A percentile compares a stretch with the other conserved stretches of the same genome.
These are phyloP conservation scores for Pichia sp. DNA, from an alignment of 1,139 yeast species.

Conservation along the genomic window DNA sequence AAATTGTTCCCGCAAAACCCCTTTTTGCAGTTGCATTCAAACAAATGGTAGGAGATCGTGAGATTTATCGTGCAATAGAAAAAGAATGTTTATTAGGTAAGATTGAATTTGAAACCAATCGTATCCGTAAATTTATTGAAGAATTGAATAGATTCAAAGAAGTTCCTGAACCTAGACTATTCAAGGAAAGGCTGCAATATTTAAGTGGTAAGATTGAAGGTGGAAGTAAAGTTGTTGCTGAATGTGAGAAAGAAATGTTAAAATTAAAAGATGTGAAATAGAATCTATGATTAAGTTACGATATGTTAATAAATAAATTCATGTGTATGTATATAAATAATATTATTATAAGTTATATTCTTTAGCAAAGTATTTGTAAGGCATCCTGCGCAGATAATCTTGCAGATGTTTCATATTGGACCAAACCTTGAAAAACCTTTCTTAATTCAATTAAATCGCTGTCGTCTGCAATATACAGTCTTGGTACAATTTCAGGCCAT, in stretches of 20 bases:
- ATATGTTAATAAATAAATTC: not conserved
- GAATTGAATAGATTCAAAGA: slow-evolving; percentile 60
- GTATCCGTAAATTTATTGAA: slow-evolving; percentile 59
- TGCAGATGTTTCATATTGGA: slow-evolving; percentile 34
- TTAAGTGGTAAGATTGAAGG: slow-evolving; percentile 57
- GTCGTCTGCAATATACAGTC: slow-evolving; percentile 4
- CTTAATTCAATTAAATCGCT: slow-evolving; percentile 19
- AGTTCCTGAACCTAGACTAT: slow-evolving; percentile 35
- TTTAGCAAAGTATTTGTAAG: slow-evolving; percentile 10
- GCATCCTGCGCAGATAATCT: slow-evolving; percentile 32
- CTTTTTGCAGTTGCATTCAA: slow-evolving; percentile 74
- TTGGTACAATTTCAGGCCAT: slow-evolving; percentile 32
- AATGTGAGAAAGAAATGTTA: slow-evolving; percentile 22
- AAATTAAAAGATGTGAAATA: slow-evolving; percentile 3
- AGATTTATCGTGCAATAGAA: slow-evolving; percentile 57
- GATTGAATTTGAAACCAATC: slow-evolving; percentile 53
- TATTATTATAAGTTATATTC: not conserved
- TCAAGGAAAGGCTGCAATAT: slow-evolving; percentile 58
- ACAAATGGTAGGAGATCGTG: slow-evolving; percentile 51
- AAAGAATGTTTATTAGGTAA: slow-evolving; percentile 49
- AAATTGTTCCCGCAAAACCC: slow-evolving; percentile 77
- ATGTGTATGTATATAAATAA: not conserved
- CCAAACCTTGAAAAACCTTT: slow-evolving; percentile 31
- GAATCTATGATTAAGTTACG: not conserved
- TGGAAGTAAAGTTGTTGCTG: slow-evolving; percentile 38